phyloP scores from a whole-genome alignment of 176 grass and related monocot species.

The Avena eriantha region DNA sequence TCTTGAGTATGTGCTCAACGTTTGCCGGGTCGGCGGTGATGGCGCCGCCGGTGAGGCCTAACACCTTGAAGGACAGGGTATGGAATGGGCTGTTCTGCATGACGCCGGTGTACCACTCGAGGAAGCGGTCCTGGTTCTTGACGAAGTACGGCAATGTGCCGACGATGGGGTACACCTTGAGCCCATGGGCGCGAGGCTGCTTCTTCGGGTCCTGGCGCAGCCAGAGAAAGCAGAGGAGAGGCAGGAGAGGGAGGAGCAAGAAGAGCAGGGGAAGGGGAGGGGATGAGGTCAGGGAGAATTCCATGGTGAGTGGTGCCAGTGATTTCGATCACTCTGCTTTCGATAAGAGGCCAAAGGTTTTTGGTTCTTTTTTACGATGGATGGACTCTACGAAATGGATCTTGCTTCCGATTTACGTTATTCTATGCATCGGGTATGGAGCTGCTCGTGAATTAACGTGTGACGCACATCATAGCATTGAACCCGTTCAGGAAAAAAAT shows the following conservation, averaged over 20 bases:
- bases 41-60: constrained; percentile 41
- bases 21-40: constrained; percentile 62
- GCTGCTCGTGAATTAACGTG: too few relatives aligned
- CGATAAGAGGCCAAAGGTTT: background rate
- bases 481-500: too few relatives aligned
- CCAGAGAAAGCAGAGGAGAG: constrained; percentile 41
- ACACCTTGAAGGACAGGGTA: constrained; percentile 49
- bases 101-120: constrained; percentile 60
- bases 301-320: constrained; percentile 35
- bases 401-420: background rate
- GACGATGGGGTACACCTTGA: constrained; percentile 56
- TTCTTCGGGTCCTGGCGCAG: constrained; percentile 29
- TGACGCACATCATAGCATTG: too few relatives aligned
- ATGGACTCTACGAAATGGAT: background rate
- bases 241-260: constrained; percentile 37
- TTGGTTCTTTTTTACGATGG: background rate
- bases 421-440: too few relatives aligned
- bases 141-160: constrained; percentile 56
- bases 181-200: constrained; percentile 19
- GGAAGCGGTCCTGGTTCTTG: constrained; percentile 60
- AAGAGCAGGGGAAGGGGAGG: constrained; percentile 10
- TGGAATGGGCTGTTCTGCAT: constrained; percentile 48
- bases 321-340: background rate
- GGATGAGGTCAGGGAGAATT: background rate
- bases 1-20: constrained; percentile 64